Base-by-base conservation (phyloP, 192 early-diverging fungal genomes). In the Pecoramyces ruminantium region DNA sequence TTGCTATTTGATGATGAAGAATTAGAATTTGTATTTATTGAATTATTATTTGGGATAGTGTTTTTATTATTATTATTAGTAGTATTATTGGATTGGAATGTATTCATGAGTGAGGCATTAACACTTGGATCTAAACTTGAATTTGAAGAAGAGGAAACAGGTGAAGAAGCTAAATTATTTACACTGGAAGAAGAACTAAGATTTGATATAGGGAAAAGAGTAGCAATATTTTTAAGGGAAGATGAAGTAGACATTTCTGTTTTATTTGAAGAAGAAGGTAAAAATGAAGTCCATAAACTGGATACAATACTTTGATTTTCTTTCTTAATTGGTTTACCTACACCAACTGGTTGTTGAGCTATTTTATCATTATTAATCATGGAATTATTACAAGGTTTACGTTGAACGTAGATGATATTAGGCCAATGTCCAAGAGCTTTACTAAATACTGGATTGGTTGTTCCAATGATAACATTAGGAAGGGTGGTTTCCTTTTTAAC, bases 341-440 rank as follows among this genome's bases (percentile, higher is more conserved):
- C 79, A 11, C 77, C 81, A 27, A 80, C 81, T 29, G 83, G 80
- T 77, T 81, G 81, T 40, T 80, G 39, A 25, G 80, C 38, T 17
- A 78, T 84, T 29, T 30, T 82, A 29, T 29, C 34, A 77, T 2
- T 77, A 51, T 28, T 28, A 78, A 77, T 84, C 83, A 85, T 83
- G 34, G 82, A 83, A 79, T 79, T 81, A 84, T 29, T 83, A 84
- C 34, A 77, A 77, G 30, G 16, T 39, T 29, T 28, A 38, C 34
- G 80, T 80, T 28, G 82, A 79, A 92, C 88, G 28, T 89, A 87
- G 40, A 98, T 89, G 80, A 93, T 90, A 84, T 97, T 88, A 77
- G 95, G 95, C 97, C 97, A 99, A 86, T 96, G 94, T 80, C 90
- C 91, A 78, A 99, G 85, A 8, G 95, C 92, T 83, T 96, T 95